phyloP scores from a whole-genome alignment of 2,329 filamentous ascomycete species.

The Arachnomyces sp. region DNA sequence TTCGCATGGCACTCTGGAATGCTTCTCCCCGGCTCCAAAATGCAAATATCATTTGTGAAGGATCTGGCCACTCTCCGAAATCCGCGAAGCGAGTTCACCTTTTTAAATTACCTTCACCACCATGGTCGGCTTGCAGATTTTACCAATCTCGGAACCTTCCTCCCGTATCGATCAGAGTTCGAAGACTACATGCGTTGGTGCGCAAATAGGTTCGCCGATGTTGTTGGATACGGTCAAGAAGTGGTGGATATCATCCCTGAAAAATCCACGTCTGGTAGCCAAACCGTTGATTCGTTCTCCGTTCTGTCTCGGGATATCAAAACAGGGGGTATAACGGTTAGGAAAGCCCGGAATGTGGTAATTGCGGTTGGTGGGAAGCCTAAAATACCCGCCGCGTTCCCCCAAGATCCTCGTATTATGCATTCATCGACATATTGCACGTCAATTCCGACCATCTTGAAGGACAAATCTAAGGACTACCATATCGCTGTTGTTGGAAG shows the following conservation, averaged over 20 bases:
- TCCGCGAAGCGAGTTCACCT: slow-evolving; percentile 85
- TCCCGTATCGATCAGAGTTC: slow-evolving; percentile 79
- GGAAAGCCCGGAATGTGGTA: slow-evolving; percentile 46
- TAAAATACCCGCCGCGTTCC: slow-evolving; percentile 62
- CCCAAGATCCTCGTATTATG: slow-evolving; percentile 61
- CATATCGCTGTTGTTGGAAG: slow-evolving; percentile 78
- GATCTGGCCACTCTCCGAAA: slow-evolving; percentile 85
- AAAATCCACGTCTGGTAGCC: slow-evolving; percentile 36
- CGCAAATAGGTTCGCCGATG: slow-evolving; percentile 63
- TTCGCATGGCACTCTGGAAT: slow-evolving; percentile 96
- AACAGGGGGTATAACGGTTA: slow-evolving; percentile 32
- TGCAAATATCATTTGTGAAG: slow-evolving; percentile 98
- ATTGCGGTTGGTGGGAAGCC: slow-evolving; percentile 61
- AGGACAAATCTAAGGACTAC: slow-evolving; percentile 42
- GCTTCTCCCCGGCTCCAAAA: slow-evolving; percentile 84
- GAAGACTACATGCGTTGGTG: slow-evolving; percentile 96
- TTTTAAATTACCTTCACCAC: slow-evolving; percentile 83
- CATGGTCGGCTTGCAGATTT: slow-evolving; percentile 80
- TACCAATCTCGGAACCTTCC: slow-evolving; percentile 80
- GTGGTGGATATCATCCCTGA: slow-evolving; percentile 63
- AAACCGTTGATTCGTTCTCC: slow-evolving; percentile 55
- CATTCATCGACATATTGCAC: slow-evolving; percentile 80
- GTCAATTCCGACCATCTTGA: slow-evolving; percentile 28
- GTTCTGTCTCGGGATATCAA: slow-evolving; percentile 57
- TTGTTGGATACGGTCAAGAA: slow-evolving; percentile 69